phyloP scores from a whole-genome alignment of 2,329 filamentous ascomycete species.

The Calonectria ilicicola region DNA sequence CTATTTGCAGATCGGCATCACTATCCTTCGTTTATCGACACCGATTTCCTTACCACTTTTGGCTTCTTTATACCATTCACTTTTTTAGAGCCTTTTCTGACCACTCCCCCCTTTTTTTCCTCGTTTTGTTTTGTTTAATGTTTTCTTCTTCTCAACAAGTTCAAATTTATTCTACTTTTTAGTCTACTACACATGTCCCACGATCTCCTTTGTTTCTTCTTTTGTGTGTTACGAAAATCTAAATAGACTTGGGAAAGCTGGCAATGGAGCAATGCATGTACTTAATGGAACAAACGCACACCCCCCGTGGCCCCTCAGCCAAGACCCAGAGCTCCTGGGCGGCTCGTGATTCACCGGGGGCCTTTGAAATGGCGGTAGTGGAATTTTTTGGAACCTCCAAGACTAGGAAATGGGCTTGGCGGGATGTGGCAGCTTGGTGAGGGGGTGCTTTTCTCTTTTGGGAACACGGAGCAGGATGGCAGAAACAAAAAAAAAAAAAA shows the following conservation, averaged over 20 bases:
- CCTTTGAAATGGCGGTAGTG: not conserved
- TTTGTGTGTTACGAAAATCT: slow-evolving; percentile 36
- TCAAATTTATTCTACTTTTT: slow-evolving; percentile 12
- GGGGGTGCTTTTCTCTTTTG: not conserved
- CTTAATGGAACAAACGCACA: slow-evolving; percentile 35
- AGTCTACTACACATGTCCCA: slow-evolving; percentile 34
- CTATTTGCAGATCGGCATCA: slow-evolving; percentile 40
- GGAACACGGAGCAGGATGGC: not conserved
- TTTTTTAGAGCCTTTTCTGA: slow-evolving; percentile 17
- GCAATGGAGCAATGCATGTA: slow-evolving; percentile 43
- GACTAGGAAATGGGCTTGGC: slow-evolving; percentile 2
- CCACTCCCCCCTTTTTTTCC: slow-evolving; percentile 25
- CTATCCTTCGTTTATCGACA: slow-evolving; percentile 31
- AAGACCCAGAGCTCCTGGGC: slow-evolving; percentile 31
- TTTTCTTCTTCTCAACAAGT: not conserved
- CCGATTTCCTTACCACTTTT: slow-evolving; percentile 36
- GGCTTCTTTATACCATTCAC: slow-evolving; percentile 19
- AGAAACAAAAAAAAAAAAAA: not conserved
- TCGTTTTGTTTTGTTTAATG: slow-evolving; percentile 22
- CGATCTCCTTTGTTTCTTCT: slow-evolving; percentile 43
- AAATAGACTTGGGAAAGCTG: slow-evolving; percentile 41
- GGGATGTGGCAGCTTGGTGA: slow-evolving; percentile 18
- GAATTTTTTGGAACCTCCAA: not conserved
- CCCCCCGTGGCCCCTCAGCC: slow-evolving; percentile 30
- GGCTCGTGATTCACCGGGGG: slow-evolving; percentile 33